Evolutionary conservation across 75 land plant species (phyloP), one percentile per base, ranked within the genome.

Genomic region (Cryptomeria japonica): DNA sequence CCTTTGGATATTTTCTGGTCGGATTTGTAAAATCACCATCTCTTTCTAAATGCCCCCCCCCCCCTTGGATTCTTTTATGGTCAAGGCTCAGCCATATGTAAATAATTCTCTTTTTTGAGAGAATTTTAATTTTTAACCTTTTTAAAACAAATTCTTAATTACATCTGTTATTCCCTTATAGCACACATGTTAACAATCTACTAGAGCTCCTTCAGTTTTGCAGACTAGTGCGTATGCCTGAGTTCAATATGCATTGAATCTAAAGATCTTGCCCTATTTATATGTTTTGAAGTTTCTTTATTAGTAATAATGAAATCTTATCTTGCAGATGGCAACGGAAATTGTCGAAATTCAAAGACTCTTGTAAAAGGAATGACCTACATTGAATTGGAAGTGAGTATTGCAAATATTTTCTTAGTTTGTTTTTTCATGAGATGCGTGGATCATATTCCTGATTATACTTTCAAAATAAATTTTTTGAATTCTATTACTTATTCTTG

Each of bases 321-420:
- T 39, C 80, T 78, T 78, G 80, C 44, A 78, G 80, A 38, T 78
- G 44, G 25, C 28, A 34, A 78, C 36, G 22, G 41, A 39, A 78
- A 78, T 37, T 39, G 39, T 78, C 42, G 18, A 39, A 78, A 44
- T 78, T 28, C 41, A 78, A 78, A 78, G 80, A 78, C 80, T 78
- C 80, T 78, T 19, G 41, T 78, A 78, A 78, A 78, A 39, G 80
- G 80, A 78, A 78, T 78, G 80, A 78, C 80, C 39, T 78, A 78
- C 25, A 18, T 14, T 78, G 80, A 78, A 38, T 32, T 78, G 80
- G 80, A 78, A 37, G 80, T 78, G 3, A 78, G 80, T 78, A 25
- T 15, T 78, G 22, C 41, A 78, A 37, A 16, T 78, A 16, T 78
- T 78, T 75, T 75, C 34, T 75, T 58, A 75, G 78, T 75, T 75